Base-by-base conservation (phyloP, 202 grass and related monocot genomes). In the Brachypodium distachyon region DNA sequence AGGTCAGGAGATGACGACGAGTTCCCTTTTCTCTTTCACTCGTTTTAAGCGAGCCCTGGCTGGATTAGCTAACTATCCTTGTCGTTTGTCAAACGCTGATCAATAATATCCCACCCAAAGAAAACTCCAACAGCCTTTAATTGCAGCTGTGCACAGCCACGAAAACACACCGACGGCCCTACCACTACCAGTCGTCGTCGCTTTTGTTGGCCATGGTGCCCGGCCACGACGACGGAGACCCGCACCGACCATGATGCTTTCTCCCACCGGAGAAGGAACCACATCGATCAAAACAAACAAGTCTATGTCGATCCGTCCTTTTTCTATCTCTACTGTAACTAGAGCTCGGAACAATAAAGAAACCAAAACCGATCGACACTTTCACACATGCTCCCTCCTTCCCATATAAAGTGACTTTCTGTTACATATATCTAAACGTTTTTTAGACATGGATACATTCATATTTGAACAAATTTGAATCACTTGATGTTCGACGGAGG, bases 181-280 rank as follows among this genome's bases (percentile, higher is more conserved):
- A n/a, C n/a, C 37, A 33, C 50, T 7, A 18, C 49, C 49, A 19
- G 64, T 68, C 64, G 26, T 9, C 74, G 69, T 87, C 80, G 61
- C 68, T 81, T 71, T 84, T 74, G 12, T 84, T 74, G 12, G 22
- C 28, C 61, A 53, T 18, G 56, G 59, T 80, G 71, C 52, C 17
- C 73, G 71, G 71, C 17, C 73, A 38, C 40, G 49, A 54, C 58
- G 46, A 67, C 46, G 9, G 40, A 16, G 77, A 85, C 80, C 31
- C 23, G 48, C 77, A 41, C 82, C 82, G 82, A 34, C 82, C 82
- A 81, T 72, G 71, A 67, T 80, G 62, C 76, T 81, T 49, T 88
- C 63, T 50, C 86, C 81, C 55, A 70, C 44, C 33, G 36, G 75
- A 79, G 80, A 74, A 29, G 72, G 19, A 27, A 29, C 14, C 5